A percentile compares a stretch with the other conserved stretches of the same genome.
Conservation (phyloP, 495 filamentous ascomycete genomes). For the Schizothecium vesticola region DNA sequence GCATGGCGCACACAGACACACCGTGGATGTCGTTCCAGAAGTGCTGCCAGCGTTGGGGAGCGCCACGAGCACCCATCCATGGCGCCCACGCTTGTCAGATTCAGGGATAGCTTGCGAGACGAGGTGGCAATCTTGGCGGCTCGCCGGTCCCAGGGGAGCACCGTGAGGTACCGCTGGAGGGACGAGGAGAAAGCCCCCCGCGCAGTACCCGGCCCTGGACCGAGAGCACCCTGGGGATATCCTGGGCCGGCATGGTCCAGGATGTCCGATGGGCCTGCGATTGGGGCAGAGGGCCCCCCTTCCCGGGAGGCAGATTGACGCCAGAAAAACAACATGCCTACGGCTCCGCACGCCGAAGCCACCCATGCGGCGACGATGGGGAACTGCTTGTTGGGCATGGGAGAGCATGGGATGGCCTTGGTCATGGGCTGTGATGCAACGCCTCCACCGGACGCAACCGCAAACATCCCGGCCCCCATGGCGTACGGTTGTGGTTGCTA, state of each 20-base stretch:
- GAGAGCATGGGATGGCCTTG: slow-evolving; percentile 13
- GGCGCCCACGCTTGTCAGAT: slow-evolving; percentile 16
- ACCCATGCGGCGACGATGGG: slow-evolving; percentile 13
- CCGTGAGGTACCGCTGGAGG: neutral
- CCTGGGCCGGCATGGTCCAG: neutral
- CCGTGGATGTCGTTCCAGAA: neutral
- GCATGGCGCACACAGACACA: neutral
- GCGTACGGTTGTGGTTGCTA: neutral
- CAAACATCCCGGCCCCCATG: slow-evolving; percentile 13
- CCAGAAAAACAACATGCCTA: neutral
- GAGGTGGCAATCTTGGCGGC: slow-evolving; percentile 3
- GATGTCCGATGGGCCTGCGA: neutral
- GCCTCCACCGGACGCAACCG: slow-evolving; percentile 18
- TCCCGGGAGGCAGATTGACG: slow-evolving; percentile 12
- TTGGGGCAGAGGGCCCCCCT: neutral
- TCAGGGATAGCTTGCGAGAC: slow-evolving; percentile 24
- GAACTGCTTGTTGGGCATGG: slow-evolving; percentile 14
- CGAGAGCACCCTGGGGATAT: neutral
- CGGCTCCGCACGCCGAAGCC: slow-evolving; percentile 11
- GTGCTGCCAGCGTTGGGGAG: neutral
- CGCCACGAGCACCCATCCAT: neutral
- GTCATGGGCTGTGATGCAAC: slow-evolving; percentile 16
- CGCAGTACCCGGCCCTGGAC: neutral
- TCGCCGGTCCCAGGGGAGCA: neutral
- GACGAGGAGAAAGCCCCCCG: neutral